Evolutionary conservation across 306 rosid genomes (phyloP), one percentile per base, ranked within the genome.

Genomic region (Oxytropis ochrocephala): DNA sequence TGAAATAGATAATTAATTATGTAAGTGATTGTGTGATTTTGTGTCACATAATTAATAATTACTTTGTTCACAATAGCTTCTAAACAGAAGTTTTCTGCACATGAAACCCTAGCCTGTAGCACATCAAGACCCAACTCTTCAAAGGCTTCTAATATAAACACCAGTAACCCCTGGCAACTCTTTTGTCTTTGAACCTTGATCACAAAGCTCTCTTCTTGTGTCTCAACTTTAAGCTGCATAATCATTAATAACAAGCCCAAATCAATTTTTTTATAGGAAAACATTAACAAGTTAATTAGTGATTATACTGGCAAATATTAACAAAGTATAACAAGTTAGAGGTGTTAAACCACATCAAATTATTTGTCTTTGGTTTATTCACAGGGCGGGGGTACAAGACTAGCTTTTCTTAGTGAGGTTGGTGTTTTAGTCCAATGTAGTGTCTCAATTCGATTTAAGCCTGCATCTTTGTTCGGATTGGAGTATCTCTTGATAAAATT

Each of bases 81-180:
- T 67, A 88, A 60, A 57, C 41, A 75, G 38, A 85, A 88, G 48
- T 24, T 78, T 41, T 75, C 62, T 1, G 70, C 79, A 76, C 87
- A 85, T 63, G 95, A 88, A 84, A 84, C 86, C 91, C 95, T 81
- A 83, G 95, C 89, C 8, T 85, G 86, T 18, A 73, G 74, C 33
- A 88, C 87, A 49, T 83, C 87, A 70, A 88, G 95, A 38, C 86
- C 89, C 18, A 88, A 72, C 69, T 80, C 83, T 78, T 82, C 89
- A 64, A 88, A 62, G 38, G 95, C 89, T 80, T 88, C 91, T 69
- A 88, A 69, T 24, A 88, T 54, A 76, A 77, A 85, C 72, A 82
- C 89, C 62, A 88, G 70, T 73, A 88, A 70, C 11, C 91, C 95
- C 5, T 73, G 19, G 42, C 95, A 81, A 18, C 71, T 79, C 69